A percentile compares a stretch with the other conserved stretches of the same genome.
phyloP scores from a whole-genome alignment of 768 basidiomycete genomes.

The Punctularia strigosozonata region DNA sequence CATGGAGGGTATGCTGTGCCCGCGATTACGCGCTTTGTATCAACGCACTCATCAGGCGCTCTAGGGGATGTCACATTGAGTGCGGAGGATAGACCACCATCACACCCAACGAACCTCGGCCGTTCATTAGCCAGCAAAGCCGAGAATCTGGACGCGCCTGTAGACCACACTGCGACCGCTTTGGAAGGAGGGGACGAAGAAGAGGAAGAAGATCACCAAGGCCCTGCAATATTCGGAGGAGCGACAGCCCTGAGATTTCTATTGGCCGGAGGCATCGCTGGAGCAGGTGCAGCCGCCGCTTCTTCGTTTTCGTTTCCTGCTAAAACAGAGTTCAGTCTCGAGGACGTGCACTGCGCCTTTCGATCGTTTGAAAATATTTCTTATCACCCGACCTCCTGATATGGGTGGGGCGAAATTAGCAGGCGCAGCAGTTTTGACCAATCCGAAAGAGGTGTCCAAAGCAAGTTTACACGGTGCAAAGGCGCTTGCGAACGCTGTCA shows the following conservation, averaged over 20 bases:
- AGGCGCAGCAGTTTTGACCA: conserved; percentile 32
- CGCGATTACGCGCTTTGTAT: conserved; percentile 5
- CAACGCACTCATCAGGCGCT: conserved; percentile 3
- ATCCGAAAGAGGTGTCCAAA: conserved; percentile 36
- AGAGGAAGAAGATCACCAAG: conserved; percentile 51
- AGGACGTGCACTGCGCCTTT: conserved; percentile 96
- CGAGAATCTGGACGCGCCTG: conserved; percentile 9
- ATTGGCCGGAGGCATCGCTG: conserved; percentile 88
- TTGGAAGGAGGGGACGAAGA: conserved; percentile 29
- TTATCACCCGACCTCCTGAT: conserved; percentile 82
- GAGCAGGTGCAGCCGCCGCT: conserved; percentile 54
- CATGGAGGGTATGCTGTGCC: conserved; percentile 87
- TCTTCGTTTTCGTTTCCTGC: conserved; percentile 2
- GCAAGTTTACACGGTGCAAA: conserved; percentile 41
- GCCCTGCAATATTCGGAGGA: conserved; percentile 49
- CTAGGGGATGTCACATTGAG: conserved; percentile 70
- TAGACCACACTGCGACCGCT: conserved; percentile 23
- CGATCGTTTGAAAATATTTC: conserved; percentile 90
- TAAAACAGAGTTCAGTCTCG: conserved; percentile 48
- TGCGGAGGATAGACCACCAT: conserved; percentile 58
- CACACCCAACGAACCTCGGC: conserved; percentile 1
- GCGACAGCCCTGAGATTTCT: conserved; percentile 80
- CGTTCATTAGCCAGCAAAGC: conserved; percentile 1
- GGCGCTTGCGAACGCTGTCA: conserved; percentile 60
- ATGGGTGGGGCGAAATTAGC: conserved; percentile 41